Base-by-base conservation (phyloP, 2,329 filamentous ascomycete species). In the Talaromyces piceae region DNA sequence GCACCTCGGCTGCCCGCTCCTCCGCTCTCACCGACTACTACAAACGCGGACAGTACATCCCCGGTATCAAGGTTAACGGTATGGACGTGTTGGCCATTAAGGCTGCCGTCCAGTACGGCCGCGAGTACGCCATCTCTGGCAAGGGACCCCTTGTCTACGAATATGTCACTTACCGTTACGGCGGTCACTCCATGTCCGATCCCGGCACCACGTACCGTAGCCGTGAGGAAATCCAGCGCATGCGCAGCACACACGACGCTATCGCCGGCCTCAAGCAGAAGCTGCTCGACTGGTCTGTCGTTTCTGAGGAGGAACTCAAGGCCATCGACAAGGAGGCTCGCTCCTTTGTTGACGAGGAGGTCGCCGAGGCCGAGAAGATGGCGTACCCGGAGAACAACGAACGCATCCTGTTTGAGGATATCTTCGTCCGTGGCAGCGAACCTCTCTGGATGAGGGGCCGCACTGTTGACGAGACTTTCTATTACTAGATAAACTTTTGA, bases 31-130 rank as follows among this genome's bases (percentile, higher is more conserved):
- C 93, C 72, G 93, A 98, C 74, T 98, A 98, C 85, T 97, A 98
- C 84, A 97, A 97, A 86, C 91, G 93, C 76, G 93, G 93, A 61
- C 93, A 98, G 78, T 98, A 97, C 80, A 98, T 98, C 62, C 91
- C 93, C 53, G 93, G 93, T 77, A 83, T 98, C 65, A 98, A 98
- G 83, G 89, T 98, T 73, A 98, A 98, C 77, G 93, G 89, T 68
- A 98, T 98, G 93, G 93, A 98, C 70, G 90, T 95, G 63, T 87
- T 98, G 57, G 91, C 93, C 58, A 91, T 96, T 72, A 95, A 95
- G 82, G 90, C 91, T 49, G 93, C 93, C 58, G 90, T 95, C 65
- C 79, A 91, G 75, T 91, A 95, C 77, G 90, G 86, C 68, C 95
- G 93, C 79, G 81, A 95, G 68, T 95, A 85, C 79, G 86, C 88